Percentiles rank a stretch among this genome's conserved stretches.
phyloP scores from a whole-genome alignment of 2,329 filamentous ascomycete genomes.

The Pyrenochaeta sp. region DNA sequence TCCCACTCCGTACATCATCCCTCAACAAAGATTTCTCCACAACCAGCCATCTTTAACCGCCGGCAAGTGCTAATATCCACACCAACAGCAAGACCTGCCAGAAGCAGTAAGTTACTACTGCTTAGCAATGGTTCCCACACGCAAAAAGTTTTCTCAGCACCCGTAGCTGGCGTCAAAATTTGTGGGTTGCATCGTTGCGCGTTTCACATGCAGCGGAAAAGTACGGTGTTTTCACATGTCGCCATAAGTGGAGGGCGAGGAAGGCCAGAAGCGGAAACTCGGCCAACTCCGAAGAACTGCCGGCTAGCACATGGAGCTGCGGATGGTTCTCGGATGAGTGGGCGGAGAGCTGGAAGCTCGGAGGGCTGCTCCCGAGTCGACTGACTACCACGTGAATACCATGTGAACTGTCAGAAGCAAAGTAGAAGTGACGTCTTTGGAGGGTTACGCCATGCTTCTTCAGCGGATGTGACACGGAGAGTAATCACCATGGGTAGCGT shows the following conservation, averaged over 20 bases:
- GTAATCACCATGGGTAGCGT: neutral
- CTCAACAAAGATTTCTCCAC: neutral
- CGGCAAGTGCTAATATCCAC: constrained; percentile 14
- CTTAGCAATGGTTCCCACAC: neutral
- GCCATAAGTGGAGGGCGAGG: neutral
- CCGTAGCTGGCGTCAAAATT: neutral
- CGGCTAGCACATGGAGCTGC: neutral
- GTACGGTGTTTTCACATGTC: neutral
- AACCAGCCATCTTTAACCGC: constrained; percentile 13
- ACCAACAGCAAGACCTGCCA: constrained; percentile 2
- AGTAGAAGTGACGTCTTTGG: neutral
- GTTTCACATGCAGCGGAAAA: neutral
- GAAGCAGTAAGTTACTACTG: constrained; percentile 6
- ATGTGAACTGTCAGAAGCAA: neutral
- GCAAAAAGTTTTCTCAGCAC: neutral
- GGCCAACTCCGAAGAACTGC: neutral
- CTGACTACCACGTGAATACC: neutral
- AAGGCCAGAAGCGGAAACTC: neutral
- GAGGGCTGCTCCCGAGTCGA: neutral
- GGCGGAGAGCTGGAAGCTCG: neutral
- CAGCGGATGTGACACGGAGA: neutral
- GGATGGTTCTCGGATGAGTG: neutral
- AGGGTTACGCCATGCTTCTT: neutral
- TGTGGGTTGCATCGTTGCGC: neutral
- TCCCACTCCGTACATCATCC: neutral